phyloP scores from a whole-genome alignment of 305 asterid genomes.

The Vinca major region DNA sequence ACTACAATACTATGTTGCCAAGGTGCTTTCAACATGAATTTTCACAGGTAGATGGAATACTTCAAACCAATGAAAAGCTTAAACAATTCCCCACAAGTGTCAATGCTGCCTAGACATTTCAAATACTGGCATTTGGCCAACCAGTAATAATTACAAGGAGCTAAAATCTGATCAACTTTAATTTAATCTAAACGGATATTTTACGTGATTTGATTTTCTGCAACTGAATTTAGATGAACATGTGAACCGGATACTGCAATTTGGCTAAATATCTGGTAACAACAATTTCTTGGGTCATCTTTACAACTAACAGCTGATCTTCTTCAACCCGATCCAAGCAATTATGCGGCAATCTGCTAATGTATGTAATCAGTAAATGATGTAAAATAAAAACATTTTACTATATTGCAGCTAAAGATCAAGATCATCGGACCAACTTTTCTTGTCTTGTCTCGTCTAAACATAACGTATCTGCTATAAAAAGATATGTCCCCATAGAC shows the following conservation, averaged over 20 bases:
- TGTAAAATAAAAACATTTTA: background rate
- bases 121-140: background rate
- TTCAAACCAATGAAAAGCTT: conserved; percentile 13
- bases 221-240: background rate
- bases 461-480: background rate
- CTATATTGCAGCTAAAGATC: background rate
- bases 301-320: background rate
- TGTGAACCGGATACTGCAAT: conserved; percentile 1
- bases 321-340: background rate
- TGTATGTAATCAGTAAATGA: background rate
- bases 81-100: conserved; percentile 1
- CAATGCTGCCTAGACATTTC: background rate
- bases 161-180: background rate
- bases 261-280: background rate
- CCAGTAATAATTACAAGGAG: conserved; percentile 6
- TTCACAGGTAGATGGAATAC: conserved; percentile 13
- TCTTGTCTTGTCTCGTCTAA: background rate
- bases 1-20: too few relatives aligned
- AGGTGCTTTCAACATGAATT: background rate
- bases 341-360: conserved; percentile 4
- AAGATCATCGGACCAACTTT: background rate
- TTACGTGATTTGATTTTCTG: conserved; percentile 6
- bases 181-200: conserved; percentile 2
- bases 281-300: background rate
- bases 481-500: background rate